These are phyloP conservation scores for Fomitopsis pinicola DNA, from an alignment of 1,284 basidiomycete genomes.

Conservation along the genomic window DNA sequence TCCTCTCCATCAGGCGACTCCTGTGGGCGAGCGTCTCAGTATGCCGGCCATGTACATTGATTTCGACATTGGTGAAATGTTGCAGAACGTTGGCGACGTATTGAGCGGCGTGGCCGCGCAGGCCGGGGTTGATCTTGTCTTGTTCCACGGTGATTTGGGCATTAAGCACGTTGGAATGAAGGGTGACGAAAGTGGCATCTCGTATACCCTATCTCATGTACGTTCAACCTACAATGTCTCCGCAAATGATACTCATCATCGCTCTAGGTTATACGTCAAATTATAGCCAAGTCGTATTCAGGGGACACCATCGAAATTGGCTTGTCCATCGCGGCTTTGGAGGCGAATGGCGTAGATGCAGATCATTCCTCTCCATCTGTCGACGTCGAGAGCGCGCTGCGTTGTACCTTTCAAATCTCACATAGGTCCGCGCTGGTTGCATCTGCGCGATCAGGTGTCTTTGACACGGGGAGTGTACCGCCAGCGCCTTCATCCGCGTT, in stretches of 20 bases:
- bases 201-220: conserved; percentile 81
- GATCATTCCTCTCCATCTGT: conserved; percentile 17
- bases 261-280: conserved; percentile 76
- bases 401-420: conserved; percentile 57
- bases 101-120: conserved; percentile 83
- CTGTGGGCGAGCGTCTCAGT: conserved; percentile 7
- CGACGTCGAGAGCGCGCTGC: conserved; percentile 29
- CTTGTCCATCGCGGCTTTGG: conserved; percentile 52
- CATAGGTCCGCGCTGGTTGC: conserved; percentile 31
- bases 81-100: conserved; percentile 79
- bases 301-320: conserved; percentile 90
- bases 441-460: background rate
- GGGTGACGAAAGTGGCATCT: conserved; percentile 82
- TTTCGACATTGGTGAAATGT: conserved; percentile 68
- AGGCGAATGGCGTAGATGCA: background rate
- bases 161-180: conserved; percentile 81
- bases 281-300: conserved; percentile 59
- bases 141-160: conserved; percentile 83
- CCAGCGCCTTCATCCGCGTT: conserved; percentile 8
- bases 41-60: conserved; percentile 26
- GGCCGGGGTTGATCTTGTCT: conserved; percentile 79
- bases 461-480: background rate
- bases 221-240: conserved; percentile 30
- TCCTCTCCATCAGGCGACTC: conserved; percentile 5
- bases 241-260: conserved; percentile 12